A percentile compares a stretch with the other conserved stretches of the same genome.
Evolutionary conservation across 2,329 filamentous ascomycete species (phyloP).

Genomic region (Neoarthrinium moseri): DNA sequence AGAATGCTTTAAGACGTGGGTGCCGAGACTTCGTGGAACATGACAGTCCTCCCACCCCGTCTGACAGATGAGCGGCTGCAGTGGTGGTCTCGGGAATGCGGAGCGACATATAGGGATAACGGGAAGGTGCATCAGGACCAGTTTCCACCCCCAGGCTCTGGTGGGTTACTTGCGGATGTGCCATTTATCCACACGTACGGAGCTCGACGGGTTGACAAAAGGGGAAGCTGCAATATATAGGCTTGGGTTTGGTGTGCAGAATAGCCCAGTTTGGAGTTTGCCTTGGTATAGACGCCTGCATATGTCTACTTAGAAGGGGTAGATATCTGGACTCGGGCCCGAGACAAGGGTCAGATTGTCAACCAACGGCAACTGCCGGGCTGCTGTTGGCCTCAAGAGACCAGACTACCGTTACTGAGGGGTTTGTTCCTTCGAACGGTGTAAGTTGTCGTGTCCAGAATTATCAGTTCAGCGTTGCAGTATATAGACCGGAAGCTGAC

Average conservation of each 20-base stretch:
- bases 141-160: constrained; percentile 12
- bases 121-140: constrained; percentile 14
- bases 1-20: constrained; percentile 23
- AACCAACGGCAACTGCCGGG: not conserved
- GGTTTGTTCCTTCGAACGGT: too few relatives aligned
- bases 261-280: too few relatives aligned
- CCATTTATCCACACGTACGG: constrained; percentile 11
- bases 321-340: not conserved
- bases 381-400: not conserved
- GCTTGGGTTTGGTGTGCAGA: too few relatives aligned
- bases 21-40: constrained; percentile 27
- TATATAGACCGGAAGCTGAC: not conserved
- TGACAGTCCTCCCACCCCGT: constrained; percentile 21
- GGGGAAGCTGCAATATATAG: not conserved
- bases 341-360: constrained; percentile 2
- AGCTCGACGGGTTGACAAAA: not conserved
- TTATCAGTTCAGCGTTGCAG: too few relatives aligned
- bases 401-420: not conserved
- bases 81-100: constrained; percentile 17
- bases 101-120: constrained; percentile 20
- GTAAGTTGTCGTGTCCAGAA: too few relatives aligned
- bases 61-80: constrained; percentile 19
- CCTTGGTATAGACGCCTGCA: not conserved
- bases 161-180: constrained; percentile 19
- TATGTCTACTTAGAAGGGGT: not conserved